Base-by-base conservation (phyloP, 768 basidiomycete species). In the Mycena polygramma region DNA sequence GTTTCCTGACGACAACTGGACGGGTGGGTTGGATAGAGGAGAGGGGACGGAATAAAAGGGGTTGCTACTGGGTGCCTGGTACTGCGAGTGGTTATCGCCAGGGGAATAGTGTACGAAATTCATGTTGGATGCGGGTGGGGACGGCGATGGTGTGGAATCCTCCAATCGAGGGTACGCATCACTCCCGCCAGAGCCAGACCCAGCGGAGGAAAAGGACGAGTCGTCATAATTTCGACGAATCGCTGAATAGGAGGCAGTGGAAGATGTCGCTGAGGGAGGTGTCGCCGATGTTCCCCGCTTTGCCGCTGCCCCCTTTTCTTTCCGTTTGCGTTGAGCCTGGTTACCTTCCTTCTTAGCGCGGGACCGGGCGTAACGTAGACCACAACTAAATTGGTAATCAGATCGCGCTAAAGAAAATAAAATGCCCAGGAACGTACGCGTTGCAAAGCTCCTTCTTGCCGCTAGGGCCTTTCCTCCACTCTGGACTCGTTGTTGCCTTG, bases 401-500 rank as follows among this genome's bases (percentile, higher is more conserved):
- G 69, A 22, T 63, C 15, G 53, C 55, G 59, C 71, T 69, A 57
- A 49, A 48, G 62, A 67, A 62, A 70, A 52, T 36, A 46, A 73
- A 78, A 74, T 72, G n/a, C 39, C 36, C 5, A 57, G 35, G 10
- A 26, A 87, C 93, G 84, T 81, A 95, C 92, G 95, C 95, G 83
- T 96, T 96, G 79, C 95, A 96, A 35, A 96, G 85, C 79, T 96
- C 94, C 81, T 96, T 96, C 80, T 93, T 92, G 35, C 95, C 95
- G 75, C 89, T 94, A 61, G 94, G 94, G 22, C 95, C 95, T 80
- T 96, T 96, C 77, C 95, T 84, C 95, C 95, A 96, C 79, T 96
- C 95, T 0, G 95, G 95, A 76, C 94, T 95, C 10, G 87, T 86
- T 9, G 91, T 94, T 14, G 86, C 91, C 80, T 91, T 92, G 81